Evolutionary conservation across 306 rosid genomes (phyloP).

Genomic region (Cicer arietinum): DNA sequence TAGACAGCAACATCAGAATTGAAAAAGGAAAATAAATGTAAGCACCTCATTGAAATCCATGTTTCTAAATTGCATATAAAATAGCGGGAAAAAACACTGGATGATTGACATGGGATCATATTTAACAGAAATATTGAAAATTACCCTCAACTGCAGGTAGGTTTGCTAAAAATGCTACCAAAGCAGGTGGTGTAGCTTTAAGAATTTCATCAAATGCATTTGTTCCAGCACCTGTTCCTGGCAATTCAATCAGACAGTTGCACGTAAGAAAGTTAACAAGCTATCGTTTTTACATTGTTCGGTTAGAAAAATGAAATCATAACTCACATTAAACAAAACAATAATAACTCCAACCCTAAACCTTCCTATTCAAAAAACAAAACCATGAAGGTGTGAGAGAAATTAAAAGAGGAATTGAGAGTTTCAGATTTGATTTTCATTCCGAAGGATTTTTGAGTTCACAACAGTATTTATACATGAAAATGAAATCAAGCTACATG

Average conservation of each 20-base stretch:
- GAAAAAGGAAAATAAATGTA: not conserved
- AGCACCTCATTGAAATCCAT: conserved; percentile 20
- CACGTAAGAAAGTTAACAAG: not conserved
- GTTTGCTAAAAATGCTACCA: conserved; percentile 82
- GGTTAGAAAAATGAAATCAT: conserved; percentile 6
- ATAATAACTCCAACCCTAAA: conserved; percentile 4
- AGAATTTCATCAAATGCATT: conserved; percentile 85
- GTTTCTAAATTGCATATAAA: conserved; percentile 12
- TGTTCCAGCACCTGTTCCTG: conserved; percentile 59
- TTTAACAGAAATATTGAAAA: conserved; percentile 19
- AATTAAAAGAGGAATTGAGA: not conserved
- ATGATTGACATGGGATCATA: conserved; percentile 4
- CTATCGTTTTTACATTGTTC: not conserved
- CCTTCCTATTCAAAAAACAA: conserved; percentile 1
- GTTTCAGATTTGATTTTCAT: not conserved
- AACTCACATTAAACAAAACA: not conserved
- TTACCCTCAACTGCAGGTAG: conserved; percentile 94
- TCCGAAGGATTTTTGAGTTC: not conserved
- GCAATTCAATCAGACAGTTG: conserved; percentile 40
- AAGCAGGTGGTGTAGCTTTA: conserved; percentile 83
- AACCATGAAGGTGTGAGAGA: conserved; percentile 10
- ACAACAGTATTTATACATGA: no score
- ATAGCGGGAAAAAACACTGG: conserved; percentile 2
- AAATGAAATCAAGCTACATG: no score
- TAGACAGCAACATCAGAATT: not conserved